These are phyloP conservation scores for Stephania japonica DNA, from an alignment of 164 flowering plant species.

Conservation along the genomic window DNA sequence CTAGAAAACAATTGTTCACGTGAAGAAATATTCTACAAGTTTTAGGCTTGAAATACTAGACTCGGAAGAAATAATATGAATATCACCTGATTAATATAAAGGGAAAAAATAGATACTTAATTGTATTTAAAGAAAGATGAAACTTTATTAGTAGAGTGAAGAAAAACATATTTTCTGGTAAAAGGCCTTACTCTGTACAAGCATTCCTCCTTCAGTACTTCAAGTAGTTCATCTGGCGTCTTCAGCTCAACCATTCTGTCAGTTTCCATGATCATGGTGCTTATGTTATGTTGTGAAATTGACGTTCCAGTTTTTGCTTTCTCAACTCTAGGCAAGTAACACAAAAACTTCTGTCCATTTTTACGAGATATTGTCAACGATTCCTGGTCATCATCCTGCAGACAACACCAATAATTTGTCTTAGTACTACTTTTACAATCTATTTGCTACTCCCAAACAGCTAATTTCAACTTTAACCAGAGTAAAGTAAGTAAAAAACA, in stretches of 20 bases:
- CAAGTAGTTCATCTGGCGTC: slow-evolving; percentile 94
- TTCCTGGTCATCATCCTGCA: slow-evolving; percentile 88
- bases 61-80: not conserved
- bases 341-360: slow-evolving; percentile 55
- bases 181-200: slow-evolving; percentile 56
- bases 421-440: not conserved
- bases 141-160: not conserved
- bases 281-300: slow-evolving; percentile 46
- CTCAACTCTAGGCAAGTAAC: slow-evolving; percentile 82
- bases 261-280: slow-evolving; percentile 72
- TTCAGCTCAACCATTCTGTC: slow-evolving; percentile 58
- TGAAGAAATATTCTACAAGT: slow-evolving; percentile 3
- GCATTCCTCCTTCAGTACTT: slow-evolving; percentile 63
- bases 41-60: not conserved
- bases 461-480: not conserved
- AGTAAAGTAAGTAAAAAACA: not conserved
- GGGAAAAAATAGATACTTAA: slow-evolving; percentile 1
- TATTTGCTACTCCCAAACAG: no score
- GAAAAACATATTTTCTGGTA: slow-evolving; percentile 2
- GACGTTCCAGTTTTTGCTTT: slow-evolving; percentile 47
- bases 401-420: not conserved
- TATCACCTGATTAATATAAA: not conserved
- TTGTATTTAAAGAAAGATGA: not conserved
- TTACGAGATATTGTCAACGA: slow-evolving; percentile 62
- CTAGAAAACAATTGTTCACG: not conserved